Evolutionary conservation across 2,329 filamentous ascomycete genomes (phyloP).

Genomic region (Furcasterigmium furcatum): DNA sequence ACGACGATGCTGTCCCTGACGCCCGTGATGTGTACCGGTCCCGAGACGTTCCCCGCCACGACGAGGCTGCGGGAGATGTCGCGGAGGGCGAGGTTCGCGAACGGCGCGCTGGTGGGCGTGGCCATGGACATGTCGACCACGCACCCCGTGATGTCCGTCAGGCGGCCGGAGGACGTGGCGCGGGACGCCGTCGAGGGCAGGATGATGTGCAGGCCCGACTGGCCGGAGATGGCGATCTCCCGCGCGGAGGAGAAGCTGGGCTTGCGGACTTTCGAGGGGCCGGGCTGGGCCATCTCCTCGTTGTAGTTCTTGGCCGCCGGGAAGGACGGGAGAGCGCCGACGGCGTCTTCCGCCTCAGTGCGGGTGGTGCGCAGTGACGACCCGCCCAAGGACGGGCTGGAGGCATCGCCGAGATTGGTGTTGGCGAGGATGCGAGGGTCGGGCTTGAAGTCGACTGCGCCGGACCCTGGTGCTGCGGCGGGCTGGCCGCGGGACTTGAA

Average conservation of each 20-base stretch:
- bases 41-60: conserved; percentile 73
- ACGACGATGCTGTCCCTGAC: conserved; percentile 72
- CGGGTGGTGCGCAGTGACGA: conserved; percentile 11
- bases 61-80: conserved; percentile 69
- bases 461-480: neutral
- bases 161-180: conserved; percentile 69
- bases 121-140: conserved; percentile 79
- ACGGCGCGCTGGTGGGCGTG: conserved; percentile 53
- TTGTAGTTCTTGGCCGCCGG: conserved; percentile 50
- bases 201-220: conserved; percentile 70
- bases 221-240: conserved; percentile 63
- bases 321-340: conserved; percentile 31
- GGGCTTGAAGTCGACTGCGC: conserved; percentile 20
- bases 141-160: conserved; percentile 67
- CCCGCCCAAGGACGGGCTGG: conserved; percentile 12
- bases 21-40: conserved; percentile 79
- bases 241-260: conserved; percentile 61
- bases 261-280: conserved; percentile 43
- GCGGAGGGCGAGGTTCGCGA: conserved; percentile 67
- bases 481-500: conserved; percentile 54
- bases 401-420: conserved; percentile 7
- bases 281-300: conserved; percentile 44
- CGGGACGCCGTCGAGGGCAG: conserved; percentile 68
- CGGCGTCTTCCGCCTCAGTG: conserved; percentile 25
- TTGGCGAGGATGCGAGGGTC: conserved; percentile 36